Evolutionary conservation across 305 asterid genomes (phyloP).

Genomic region (Solanum hybrid): DNA sequence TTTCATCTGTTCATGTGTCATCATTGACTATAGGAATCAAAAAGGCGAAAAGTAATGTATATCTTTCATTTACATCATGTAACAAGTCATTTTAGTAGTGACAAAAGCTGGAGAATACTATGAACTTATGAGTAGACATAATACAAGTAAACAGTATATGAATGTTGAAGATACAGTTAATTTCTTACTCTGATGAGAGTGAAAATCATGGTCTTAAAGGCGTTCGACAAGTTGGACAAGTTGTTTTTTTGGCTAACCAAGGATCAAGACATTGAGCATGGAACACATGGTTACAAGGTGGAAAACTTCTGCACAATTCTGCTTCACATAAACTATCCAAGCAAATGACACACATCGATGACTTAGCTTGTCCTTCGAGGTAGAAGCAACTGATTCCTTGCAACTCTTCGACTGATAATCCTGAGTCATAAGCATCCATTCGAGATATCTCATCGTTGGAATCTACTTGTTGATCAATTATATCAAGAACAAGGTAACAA

Average conservation of each 20-base stretch:
- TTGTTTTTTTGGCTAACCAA: conserved; percentile 38
- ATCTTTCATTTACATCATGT: neutral
- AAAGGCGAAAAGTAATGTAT: neutral
- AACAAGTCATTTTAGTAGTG: neutral
- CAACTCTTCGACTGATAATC: conserved; percentile 34
- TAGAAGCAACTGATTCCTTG: conserved; percentile 35
- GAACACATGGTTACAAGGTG: conserved; percentile 47
- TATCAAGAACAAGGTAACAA: conserved; percentile 42
- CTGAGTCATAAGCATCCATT: conserved; percentile 5
- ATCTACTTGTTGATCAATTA: conserved; percentile 21
- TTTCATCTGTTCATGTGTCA: neutral
- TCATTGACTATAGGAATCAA: neutral
- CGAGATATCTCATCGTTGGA: neutral
- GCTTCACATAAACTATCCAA: conserved; percentile 32
- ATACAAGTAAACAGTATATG: neutral
- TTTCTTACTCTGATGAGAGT: neutral
- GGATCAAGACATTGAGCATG: conserved; percentile 54
- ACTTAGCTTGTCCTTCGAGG: conserved; percentile 7
- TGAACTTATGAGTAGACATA: neutral
- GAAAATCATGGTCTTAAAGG: neutral
- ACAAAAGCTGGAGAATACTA: neutral
- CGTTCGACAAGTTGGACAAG: conserved; percentile 43
- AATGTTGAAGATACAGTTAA: neutral
- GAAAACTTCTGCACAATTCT: conserved; percentile 43
- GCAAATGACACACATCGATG: conserved; percentile 36